Percentiles rank a stretch among this genome's conserved stretches.
phyloP scores from a whole-genome alignment of 2,329 filamentous ascomycete species.

The Pseudogymnoascus sp. region DNA sequence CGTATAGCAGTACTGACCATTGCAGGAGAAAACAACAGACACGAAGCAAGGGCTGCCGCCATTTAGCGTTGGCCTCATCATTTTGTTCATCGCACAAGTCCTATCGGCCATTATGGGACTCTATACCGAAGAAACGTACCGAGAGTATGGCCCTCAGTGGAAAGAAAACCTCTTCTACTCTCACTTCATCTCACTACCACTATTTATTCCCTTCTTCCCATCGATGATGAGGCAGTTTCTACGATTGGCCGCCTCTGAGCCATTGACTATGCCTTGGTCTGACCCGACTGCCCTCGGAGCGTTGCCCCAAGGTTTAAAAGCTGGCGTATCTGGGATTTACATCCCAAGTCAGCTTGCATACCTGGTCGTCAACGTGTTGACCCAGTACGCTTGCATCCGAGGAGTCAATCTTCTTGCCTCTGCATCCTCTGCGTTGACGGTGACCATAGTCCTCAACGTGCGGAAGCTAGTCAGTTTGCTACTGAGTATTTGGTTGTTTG shows the following conservation, averaged over 20 bases:
- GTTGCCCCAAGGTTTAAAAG: constrained; percentile 33
- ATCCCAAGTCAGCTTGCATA: constrained; percentile 65
- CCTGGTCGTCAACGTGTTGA: constrained; percentile 69
- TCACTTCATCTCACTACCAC: constrained; percentile 62
- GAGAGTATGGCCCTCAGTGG: constrained; percentile 80
- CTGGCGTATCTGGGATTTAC: constrained; percentile 29
- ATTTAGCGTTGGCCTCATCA: constrained; percentile 63
- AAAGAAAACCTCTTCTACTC: constrained; percentile 96
- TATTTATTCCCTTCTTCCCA: constrained; percentile 65
- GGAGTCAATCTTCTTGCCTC: constrained; percentile 92
- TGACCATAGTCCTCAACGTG: constrained; percentile 93
- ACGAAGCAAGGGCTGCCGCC: constrained; percentile 32
- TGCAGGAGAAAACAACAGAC: constrained; percentile 3
- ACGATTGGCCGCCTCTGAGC: constrained; percentile 54
- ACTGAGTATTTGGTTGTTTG: constrained; percentile 89
- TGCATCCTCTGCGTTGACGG: constrained; percentile 81
- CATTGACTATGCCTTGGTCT: constrained; percentile 40
- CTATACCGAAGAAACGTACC: constrained; percentile 87
- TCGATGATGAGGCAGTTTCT: constrained; percentile 56
- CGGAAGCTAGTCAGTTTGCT: constrained; percentile 87
- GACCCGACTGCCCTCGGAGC: constrained; percentile 15
- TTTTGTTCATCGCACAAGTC: constrained; percentile 81
- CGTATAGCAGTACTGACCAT: neutral
- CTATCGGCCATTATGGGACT: constrained; percentile 91
- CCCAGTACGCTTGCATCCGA: constrained; percentile 90